Conservation (phyloP, 2,329 filamentous ascomycete species). For the Pseudogymnoascus sp. region DNA sequence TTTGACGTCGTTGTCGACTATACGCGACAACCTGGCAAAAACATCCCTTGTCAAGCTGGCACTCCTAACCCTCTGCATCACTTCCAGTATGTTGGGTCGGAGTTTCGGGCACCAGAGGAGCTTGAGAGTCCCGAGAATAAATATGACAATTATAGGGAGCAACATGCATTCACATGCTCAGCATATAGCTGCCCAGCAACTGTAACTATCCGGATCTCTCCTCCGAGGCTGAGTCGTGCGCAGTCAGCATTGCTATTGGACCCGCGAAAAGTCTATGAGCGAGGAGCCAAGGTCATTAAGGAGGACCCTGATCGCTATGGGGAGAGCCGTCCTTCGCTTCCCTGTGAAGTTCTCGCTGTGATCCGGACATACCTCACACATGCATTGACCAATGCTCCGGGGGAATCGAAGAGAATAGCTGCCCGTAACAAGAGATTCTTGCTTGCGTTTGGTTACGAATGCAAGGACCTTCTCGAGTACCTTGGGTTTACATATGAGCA, state of each 20-base stretch:
- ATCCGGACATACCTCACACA: constrained; percentile 53
- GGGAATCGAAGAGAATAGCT: constrained; percentile 45
- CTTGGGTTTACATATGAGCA: constrained; percentile 44
- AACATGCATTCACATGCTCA: constrained; percentile 50
- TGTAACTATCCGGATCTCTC: constrained; percentile 43
- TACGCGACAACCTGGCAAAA: constrained; percentile 29
- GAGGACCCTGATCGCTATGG: constrained; percentile 39
- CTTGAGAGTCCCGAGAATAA: constrained; percentile 21
- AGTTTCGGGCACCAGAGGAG: constrained; percentile 27
- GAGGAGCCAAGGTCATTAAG: constrained; percentile 44
- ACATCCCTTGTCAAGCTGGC: constrained; percentile 29
- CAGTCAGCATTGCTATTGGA: constrained; percentile 46
- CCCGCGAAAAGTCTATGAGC: constrained; percentile 38
- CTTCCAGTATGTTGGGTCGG: constrained; percentile 35
- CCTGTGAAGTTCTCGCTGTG: constrained; percentile 46
- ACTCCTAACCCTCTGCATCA: constrained; percentile 52
- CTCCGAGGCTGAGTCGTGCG: constrained; percentile 41
- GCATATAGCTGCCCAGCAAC: constrained; percentile 44
- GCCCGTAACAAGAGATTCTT: constrained; percentile 55
- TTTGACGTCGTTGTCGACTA: constrained; percentile 49
- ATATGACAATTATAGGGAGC: constrained; percentile 29
- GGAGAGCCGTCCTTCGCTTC: constrained; percentile 41
- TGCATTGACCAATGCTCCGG: constrained; percentile 38
- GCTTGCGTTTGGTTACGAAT: constrained; percentile 54
- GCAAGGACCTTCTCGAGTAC: constrained; percentile 46